phyloP scores from a whole-genome alignment of 2,329 filamentous ascomycete genomes.

The Diplocarpon mali region DNA sequence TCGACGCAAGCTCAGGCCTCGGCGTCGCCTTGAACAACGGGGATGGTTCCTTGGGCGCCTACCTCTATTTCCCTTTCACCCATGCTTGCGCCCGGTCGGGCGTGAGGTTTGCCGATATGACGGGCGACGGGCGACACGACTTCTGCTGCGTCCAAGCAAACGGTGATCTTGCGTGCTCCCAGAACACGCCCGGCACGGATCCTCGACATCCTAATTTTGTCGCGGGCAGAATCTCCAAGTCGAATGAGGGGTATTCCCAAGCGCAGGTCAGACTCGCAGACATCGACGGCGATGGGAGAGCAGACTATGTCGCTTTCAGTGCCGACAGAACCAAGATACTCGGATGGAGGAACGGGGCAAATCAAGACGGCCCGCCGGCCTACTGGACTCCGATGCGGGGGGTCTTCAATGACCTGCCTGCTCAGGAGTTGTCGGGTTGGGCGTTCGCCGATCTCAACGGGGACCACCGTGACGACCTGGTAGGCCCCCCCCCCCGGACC shows the following conservation, averaged over 20 bases:
- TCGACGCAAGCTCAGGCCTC: not conserved
- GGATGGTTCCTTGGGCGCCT: constrained; percentile 2
- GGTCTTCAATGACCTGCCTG: not conserved
- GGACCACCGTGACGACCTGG: constrained; percentile 3
- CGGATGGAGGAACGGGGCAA: constrained; percentile 5
- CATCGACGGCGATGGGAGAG: constrained; percentile 5
- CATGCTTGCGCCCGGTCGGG: constrained; percentile 1
- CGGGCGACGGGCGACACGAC: constrained; percentile 3
- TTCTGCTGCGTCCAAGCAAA: constrained; percentile 2
- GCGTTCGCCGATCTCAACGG: constrained; percentile 7
- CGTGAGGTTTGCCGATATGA: constrained; percentile 6
- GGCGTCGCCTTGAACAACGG: constrained; percentile 6
- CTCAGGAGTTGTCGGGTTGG: not conserved
- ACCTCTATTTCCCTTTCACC: not conserved
- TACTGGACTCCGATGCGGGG: constrained; percentile 4
- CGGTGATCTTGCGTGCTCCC: constrained; percentile 2
- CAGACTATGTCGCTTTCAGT: constrained; percentile 2
- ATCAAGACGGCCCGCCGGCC: not conserved
- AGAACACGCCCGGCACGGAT: constrained; percentile 2
- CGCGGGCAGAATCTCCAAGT: not conserved
- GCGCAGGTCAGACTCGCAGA: constrained; percentile 1
- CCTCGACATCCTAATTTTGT: constrained; percentile 3
- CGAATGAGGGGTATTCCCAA: not conserved
- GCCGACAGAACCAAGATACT: not conserved
- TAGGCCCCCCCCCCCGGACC: no score